Base-by-base conservation (phyloP, 1,139 yeast genomes). In the Blastobotrys ciferrii region DNA sequence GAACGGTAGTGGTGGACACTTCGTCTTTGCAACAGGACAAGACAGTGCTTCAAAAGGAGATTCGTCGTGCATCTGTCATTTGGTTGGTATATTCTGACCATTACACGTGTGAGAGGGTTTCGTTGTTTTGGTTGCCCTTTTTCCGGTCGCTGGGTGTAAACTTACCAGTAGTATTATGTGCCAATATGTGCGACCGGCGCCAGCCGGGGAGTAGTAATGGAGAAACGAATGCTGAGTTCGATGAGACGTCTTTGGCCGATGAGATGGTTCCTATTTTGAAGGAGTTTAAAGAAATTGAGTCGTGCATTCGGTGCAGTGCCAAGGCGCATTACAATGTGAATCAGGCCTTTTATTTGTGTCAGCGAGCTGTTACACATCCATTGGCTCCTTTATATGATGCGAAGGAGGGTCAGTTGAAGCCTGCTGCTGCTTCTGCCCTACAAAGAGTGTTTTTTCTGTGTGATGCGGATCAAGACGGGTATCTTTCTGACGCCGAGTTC, bases 21-120 rank as follows among this genome's bases (percentile, higher is more conserved):
- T 71, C 82, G 1, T 74, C 92, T 3, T 52, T 63, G 36, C 63
- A 68, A 0, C 76, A 83, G 1, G 95, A 87, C 60, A 69, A 80
- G 36, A 70, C 70, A 0, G 64, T 70, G 1, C 69, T 92, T 7
- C 88, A 86, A 52, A 75, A 77, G 43, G 96, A 89, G 65, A 76
- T 92, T 55, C 78, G 95, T 48, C 75, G 80, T 43, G 95, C 98
- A 0, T 92, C 87, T 66, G 97, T 89, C 11, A 86, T 92, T 7
- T 87, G 97, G 92, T 74, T 92, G 23, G 91, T 92, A 0, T 92
- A 89, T 63, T 79, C 94, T 1, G 98, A 91, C 60, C 96, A 89
- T 63, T 94, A 89, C 61, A 88, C 97, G 0, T 92, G 91, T 62
- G 98, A 92, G 64, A 75, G 98, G 47, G 80, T 92, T 9, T 82